Conservation (phyloP, 306 rosid species). For the Quercus parvula region DNA sequence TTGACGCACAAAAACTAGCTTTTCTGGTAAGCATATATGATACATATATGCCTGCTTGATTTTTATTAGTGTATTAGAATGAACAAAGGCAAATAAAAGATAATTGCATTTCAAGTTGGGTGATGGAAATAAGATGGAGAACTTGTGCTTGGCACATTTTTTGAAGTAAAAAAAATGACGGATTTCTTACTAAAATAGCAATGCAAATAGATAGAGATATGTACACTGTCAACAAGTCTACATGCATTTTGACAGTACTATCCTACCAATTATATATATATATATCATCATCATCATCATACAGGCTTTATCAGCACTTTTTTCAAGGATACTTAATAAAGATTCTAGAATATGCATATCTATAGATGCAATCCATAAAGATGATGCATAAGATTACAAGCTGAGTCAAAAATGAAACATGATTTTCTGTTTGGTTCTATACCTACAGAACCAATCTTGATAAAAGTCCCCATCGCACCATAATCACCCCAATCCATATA, state of each 20-base stretch:
- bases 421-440: slow-evolving; percentile 19
- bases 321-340: not conserved
- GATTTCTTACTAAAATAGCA: not conserved
- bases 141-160: not conserved
- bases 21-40: slow-evolving; percentile 1
- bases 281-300: not conserved
- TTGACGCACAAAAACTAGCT: not conserved
- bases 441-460: slow-evolving; percentile 92
- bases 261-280: not conserved
- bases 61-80: not conserved
- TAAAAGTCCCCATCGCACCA: slow-evolving; percentile 80
- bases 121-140: not conserved
- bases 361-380: slow-evolving; percentile 4
- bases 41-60: slow-evolving; percentile 6
- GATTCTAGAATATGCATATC: slow-evolving; percentile 18
- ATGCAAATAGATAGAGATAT: slow-evolving; percentile 11
- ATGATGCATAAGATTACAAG: slow-evolving; percentile 10
- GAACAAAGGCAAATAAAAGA: not conserved
- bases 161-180: not conserved
- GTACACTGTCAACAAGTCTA: not conserved
- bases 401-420: not conserved
- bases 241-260: not conserved
- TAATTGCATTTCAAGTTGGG: not conserved
- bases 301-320: not conserved
- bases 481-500: slow-evolving; percentile 99